Evolutionary conservation across 495 filamentous ascomycete genomes (phyloP).

Genomic region (Penicillium ucsense): DNA sequence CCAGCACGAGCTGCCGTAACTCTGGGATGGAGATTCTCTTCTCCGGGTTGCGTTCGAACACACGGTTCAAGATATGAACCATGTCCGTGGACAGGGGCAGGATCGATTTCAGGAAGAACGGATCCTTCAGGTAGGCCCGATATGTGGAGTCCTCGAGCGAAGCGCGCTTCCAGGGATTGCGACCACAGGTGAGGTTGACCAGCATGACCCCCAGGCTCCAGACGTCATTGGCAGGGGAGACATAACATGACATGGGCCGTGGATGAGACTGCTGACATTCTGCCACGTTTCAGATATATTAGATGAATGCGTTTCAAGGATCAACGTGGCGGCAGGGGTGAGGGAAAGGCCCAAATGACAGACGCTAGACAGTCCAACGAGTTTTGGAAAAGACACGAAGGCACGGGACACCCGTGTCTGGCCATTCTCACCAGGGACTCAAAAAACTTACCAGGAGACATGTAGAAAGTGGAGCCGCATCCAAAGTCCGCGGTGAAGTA

Average conservation of each 20-base stretch:
- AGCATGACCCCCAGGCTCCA: conserved; percentile 97
- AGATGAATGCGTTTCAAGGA: conserved; percentile 7
- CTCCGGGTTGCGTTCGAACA: conserved; percentile 83
- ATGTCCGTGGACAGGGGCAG: conserved; percentile 85
- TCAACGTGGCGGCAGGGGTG: background rate
- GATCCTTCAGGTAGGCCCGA: conserved; percentile 78
- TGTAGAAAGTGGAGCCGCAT: conserved; percentile 98
- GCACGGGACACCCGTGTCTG: background rate
- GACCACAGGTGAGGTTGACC: conserved; percentile 94
- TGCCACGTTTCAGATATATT: conserved; percentile 37
- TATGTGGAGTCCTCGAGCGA: conserved; percentile 91
- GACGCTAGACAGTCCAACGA: background rate
- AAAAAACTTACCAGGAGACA: conserved; percentile 79
- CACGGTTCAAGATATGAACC: conserved; percentile 74
- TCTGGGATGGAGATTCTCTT: conserved; percentile 80
- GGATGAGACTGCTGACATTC: conserved; percentile 89
- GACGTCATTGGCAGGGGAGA: conserved; percentile 89
- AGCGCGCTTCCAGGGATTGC: conserved; percentile 97
- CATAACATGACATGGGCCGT: conserved; percentile 70
- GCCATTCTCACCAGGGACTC: background rate
- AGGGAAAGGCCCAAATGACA: conserved; percentile 1
- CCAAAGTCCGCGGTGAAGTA: conserved; percentile 86
- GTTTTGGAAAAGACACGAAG: background rate
- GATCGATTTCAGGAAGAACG: conserved; percentile 83
- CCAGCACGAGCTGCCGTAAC: conserved; percentile 63